Base-by-base conservation (phyloP, 2,329 filamentous ascomycete genomes). In the Beauveria asiatica region DNA sequence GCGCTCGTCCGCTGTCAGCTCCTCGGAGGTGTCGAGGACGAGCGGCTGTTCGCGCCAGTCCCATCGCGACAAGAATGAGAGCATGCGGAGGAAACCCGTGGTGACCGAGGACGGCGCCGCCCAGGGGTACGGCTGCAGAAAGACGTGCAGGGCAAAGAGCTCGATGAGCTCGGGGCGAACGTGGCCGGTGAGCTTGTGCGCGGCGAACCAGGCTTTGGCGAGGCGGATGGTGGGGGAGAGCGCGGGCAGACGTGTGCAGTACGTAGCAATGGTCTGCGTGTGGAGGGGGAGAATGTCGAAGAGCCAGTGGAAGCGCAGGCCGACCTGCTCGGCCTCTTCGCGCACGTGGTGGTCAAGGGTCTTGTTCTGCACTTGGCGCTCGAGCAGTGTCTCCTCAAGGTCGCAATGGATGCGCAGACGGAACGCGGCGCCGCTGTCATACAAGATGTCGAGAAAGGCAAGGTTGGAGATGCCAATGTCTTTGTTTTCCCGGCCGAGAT, bases 371-470 rank as follows among this genome's bases (percentile, higher is more conserved):
- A 91, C 78, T 62, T 86, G 84, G n/a, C 87, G 85, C 65, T 94
- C 87, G 5, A 97, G 81, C 0, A 97, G 79, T 0, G 82, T 84
- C 66, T 91, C 85, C 69, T 97, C 94, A 51, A 92, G 83, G 62
- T 97, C 94, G 70, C 92, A 90, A 68, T 95, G 87, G 62, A 97
- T 90, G 50, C 93, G 86, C 33, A 97, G 75, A 5, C 93, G 88
- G 74, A 97, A 97, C 0, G 84, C 79, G 23, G 87, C 82, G 0
- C 88, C 88, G 3, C 80, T 82, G 4, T 86, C 79, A 69, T 93
- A 91, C 5, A 86, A 77, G 30, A 97, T 80, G 68, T 97, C 93
- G 9, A 99, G 78, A 72, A 89, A 96, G 0, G 86, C 86, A 62
- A 88, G 81, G 69, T 97, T 97, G 60, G 89, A 81, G 1, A 87